Base-by-base conservation (phyloP, 345 rosid species). In the Cardamine occulta region DNA sequence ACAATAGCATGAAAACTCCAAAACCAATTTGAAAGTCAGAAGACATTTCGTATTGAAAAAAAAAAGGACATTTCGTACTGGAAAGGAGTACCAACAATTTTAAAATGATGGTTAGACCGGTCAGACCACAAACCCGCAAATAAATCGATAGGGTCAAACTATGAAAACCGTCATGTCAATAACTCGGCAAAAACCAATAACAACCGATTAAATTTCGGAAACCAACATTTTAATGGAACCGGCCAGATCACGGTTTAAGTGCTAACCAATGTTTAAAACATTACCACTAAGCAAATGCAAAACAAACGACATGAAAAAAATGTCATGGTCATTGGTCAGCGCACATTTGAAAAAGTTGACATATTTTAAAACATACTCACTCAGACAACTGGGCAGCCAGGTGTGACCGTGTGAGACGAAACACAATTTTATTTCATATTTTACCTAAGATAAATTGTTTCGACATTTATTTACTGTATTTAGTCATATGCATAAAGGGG, bases 1-100 rank as follows among this genome's bases (percentile, higher is more conserved):
- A 37, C 79, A 59, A 67, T 28, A 59, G 74, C 37, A 73, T 49
- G 74, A 59, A 67, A 67, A 75, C 54, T 67, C 52, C 58, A 49
- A 74, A 67, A 66, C 26, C 31, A 67, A 28, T 74, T 67, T 57
- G 79, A 67, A 58, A 28, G 34, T 67, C 45, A 49, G 3, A 37
- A 58, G 24, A 59, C 29, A 67, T 73, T 52, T 72, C 76, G 68
- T 72, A 72, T 26, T 1, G 1, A 4, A 40, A 32, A 32, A 42
- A 42, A 42, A 45, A 13, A 18, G 57, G 21, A 57, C 35, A 66
- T 74, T 39, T 67, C 79, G 73, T 75, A 75, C 45, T 42, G 68
- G 35, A 67, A 48, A 48, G 10, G 47, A 67, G 42, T 59, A 23
- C 15, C 10, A 34, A 35, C 19, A 47, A 2, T n/a, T 47, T 47